These are phyloP conservation scores for Saccharomyces kudriavzevii DNA, from an alignment of 805 yeast species.

Conservation along the genomic window DNA sequence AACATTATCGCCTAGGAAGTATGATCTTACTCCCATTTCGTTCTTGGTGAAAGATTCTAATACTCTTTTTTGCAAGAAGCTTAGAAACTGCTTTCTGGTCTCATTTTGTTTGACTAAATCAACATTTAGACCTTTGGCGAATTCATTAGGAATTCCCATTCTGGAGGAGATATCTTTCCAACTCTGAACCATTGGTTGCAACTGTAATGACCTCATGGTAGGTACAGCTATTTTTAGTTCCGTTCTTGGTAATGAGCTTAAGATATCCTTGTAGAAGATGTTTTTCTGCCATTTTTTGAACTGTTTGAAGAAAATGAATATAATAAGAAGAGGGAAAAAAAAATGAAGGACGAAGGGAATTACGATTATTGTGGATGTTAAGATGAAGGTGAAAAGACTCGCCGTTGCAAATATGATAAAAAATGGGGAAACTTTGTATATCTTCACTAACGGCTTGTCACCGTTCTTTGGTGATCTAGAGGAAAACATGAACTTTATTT, in stretches of 20 bases:
- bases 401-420: slow-evolving; percentile 1
- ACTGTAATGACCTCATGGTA: slow-evolving; percentile 13
- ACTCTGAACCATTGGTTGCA: slow-evolving; percentile 4
- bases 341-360: slow-evolving; percentile 14
- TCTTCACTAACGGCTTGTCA: not conserved
- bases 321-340: slow-evolving; percentile 20
- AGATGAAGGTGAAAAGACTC: slow-evolving; percentile 8
- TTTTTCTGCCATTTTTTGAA: slow-evolving; percentile 19
- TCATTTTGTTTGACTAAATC: slow-evolving; percentile 3
- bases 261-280: slow-evolving; percentile 10
- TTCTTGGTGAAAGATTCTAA: slow-evolving; percentile 18
- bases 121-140: slow-evolving; percentile 3
- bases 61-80: slow-evolving; percentile 13
- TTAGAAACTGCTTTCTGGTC: slow-evolving; percentile 4
- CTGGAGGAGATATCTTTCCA: not conserved
- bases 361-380: slow-evolving; percentile 5
- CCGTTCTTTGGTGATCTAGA: not conserved
- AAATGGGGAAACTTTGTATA: slow-evolving; percentile 1
- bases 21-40: slow-evolving; percentile 19
- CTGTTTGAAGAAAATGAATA: slow-evolving; percentile 16
- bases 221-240: slow-evolving; percentile 8
- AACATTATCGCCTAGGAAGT: slow-evolving; percentile 11
- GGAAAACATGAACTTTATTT: not conserved
- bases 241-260: slow-evolving; percentile 11
- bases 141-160: slow-evolving; percentile 7